Percentiles rank a stretch among this genome's conserved stretches.
phyloP scores from a whole-genome alignment of 257 asterid species.

The Jacaranda copaia region DNA sequence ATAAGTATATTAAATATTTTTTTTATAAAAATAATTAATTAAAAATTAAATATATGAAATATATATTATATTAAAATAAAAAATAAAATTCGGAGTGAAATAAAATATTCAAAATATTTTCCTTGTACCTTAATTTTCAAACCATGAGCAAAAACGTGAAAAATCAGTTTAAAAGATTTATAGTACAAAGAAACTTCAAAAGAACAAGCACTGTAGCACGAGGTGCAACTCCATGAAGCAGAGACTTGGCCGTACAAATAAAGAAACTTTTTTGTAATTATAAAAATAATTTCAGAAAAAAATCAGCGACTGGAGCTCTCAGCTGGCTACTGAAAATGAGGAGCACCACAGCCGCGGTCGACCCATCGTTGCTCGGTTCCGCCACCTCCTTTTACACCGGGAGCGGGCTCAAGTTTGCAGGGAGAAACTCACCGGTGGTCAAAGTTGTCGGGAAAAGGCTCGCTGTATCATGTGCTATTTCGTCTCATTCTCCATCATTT shows the following conservation, averaged over 20 bases:
- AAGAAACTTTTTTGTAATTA: background rate
- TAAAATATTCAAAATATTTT: no score
- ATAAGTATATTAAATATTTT: no score
- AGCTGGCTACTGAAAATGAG: slow-evolving; percentile 45
- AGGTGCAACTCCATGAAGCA: background rate
- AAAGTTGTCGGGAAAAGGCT: slow-evolving; percentile 45
- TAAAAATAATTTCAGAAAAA: background rate
- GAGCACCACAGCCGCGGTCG: slow-evolving; percentile 44
- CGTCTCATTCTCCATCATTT: slow-evolving; percentile 41
- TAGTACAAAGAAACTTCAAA: background rate
- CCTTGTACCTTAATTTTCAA: no score
- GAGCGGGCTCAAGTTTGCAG: slow-evolving; percentile 36
- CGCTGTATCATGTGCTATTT: slow-evolving; percentile 36
- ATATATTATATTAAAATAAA: no score
- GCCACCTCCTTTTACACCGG: slow-evolving; percentile 33
- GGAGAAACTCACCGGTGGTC: slow-evolving; percentile 30
- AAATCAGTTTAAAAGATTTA: no score
- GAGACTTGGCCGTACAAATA: background rate
- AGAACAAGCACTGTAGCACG: background rate
- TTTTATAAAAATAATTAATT: no score
- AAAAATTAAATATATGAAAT: no score
- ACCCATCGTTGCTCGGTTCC: slow-evolving; percentile 42
- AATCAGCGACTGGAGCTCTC: background rate
- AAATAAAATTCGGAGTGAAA: no score
- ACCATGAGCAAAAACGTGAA: no score